Evolutionary conservation across 1,139 yeast genomes (phyloP), one percentile per base, ranked within the genome.

Genomic region (Suhomyces maxii): DNA sequence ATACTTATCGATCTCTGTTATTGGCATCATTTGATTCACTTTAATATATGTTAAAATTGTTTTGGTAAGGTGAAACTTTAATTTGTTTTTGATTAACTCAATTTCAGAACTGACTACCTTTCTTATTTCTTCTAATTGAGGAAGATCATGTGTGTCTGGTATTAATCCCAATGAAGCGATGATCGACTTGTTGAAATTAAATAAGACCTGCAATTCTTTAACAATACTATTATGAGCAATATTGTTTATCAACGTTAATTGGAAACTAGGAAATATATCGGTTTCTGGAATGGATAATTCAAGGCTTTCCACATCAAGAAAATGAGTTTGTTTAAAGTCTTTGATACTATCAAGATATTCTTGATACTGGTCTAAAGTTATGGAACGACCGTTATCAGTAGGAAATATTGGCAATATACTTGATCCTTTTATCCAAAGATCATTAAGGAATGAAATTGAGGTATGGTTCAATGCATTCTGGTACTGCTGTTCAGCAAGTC

Each of bases 1-100:
- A 45, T 58, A 69, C 52, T 66, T 63, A 46, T 69, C 76, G 33
- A 59, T 49, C 2, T 61, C 64, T 31, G 55, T 51, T 0, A 36
- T 34, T 7, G 44, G 35, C 6, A 23, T 13, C 1, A 40, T 45
- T 7, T 37, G n/a, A 12, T 40, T 45, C 31, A 34, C 37, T 26
- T 41, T 44, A 13, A 56, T 48, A 41, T 41, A 59, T 12, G 45
- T 43, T 25, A 63, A 48, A 2, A 68, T 48, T 3, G 64, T 40
- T 25, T 51, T 50, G 36, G 58, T 52, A 31, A 68, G 45, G 42
- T 59, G 58, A 6, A 1, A 32, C 36, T 36, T 60, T 58, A 33
- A 66, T 54, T 13, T 35, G 14, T 1, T 26, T 11, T 38, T 23
- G 28, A 46, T 58, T 59, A 40, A 61, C 61, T 10, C 41, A 14